Percentiles rank a stretch among this genome's conserved stretches.
Conservation (phyloP, 352 stramenopile genomes). For the Globisporangium nagaii region DNA sequence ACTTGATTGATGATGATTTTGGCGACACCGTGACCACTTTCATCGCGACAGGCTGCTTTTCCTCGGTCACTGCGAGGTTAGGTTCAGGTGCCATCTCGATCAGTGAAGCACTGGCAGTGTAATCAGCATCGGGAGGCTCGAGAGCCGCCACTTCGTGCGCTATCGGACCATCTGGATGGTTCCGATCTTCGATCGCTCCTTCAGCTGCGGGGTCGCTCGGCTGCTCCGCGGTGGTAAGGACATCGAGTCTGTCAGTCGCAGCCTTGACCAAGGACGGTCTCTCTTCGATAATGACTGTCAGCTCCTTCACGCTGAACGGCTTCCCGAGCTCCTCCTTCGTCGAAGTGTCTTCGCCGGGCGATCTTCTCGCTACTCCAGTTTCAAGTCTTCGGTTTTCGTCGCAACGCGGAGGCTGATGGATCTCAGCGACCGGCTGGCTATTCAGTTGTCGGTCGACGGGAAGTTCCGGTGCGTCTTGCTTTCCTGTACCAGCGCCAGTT, state of each 20-base stretch:
- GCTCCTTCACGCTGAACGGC: neutral
- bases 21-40: constrained; percentile 8
- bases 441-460: neutral
- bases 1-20: constrained; percentile 1
- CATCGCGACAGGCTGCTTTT: neutral
- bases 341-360: neutral
- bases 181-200: constrained; percentile 4
- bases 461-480: neutral
- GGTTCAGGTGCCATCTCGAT: neutral
- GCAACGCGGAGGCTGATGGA: neutral
- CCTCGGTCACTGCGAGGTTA: neutral
- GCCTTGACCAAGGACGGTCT: neutral
- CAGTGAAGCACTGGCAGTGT: neutral
- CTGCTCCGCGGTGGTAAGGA: constrained; percentile 1
- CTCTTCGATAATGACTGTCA: constrained; percentile 20
- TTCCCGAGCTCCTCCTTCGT: neutral
- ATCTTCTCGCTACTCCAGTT: neutral
- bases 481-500: neutral
- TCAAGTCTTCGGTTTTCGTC: neutral
- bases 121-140: neutral
- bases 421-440: neutral
- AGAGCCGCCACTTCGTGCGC: neutral
- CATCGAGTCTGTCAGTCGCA: neutral
- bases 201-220: neutral
- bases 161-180: neutral